Conservation (phyloP, 2,329 filamentous ascomycete genomes). For the Epichloe hybrida region DNA sequence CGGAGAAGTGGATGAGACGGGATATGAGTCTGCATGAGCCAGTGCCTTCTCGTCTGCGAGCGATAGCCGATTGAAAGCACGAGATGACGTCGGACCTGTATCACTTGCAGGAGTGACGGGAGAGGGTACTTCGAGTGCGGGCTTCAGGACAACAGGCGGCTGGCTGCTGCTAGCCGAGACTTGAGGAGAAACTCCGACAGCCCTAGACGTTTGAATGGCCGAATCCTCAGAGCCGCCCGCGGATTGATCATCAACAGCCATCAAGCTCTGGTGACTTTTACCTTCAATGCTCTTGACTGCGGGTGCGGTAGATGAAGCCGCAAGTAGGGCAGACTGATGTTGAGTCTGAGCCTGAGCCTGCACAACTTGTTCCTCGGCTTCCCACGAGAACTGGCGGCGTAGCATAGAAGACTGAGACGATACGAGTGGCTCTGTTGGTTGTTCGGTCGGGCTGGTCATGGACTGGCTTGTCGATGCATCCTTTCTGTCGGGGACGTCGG, state of each 20-base stretch:
- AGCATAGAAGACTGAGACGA: conserved; percentile 4
- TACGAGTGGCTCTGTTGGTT: conserved; percentile 1
- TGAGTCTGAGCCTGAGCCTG: conserved; percentile 5
- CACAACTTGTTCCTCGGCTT: conserved; percentile 20
- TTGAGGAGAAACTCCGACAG: background rate
- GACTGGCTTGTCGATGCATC: background rate
- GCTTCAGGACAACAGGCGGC: background rate
- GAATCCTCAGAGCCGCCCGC: background rate
- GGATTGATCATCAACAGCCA: background rate
- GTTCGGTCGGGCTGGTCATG: background rate
- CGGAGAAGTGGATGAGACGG: conserved; percentile 22
- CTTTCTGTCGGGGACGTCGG: background rate
- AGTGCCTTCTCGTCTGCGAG: conserved; percentile 32
- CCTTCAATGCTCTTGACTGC: background rate
- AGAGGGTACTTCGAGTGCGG: conserved; percentile 27
- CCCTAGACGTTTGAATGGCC: background rate
- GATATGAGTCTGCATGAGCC: conserved; percentile 20
- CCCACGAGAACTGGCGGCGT: conserved; percentile 26
- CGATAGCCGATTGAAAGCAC: conserved; percentile 21
- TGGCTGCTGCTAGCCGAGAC: background rate
- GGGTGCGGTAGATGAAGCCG: background rate
- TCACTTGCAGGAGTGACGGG: conserved; percentile 27
- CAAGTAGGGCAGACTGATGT: background rate
- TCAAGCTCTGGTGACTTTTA: background rate
- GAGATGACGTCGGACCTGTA: conserved; percentile 11